Evolutionary conservation across 2,329 filamentous ascomycete genomes (phyloP), one percentile per base, ranked within the genome.

Genomic region (Trichoderma sp.): DNA sequence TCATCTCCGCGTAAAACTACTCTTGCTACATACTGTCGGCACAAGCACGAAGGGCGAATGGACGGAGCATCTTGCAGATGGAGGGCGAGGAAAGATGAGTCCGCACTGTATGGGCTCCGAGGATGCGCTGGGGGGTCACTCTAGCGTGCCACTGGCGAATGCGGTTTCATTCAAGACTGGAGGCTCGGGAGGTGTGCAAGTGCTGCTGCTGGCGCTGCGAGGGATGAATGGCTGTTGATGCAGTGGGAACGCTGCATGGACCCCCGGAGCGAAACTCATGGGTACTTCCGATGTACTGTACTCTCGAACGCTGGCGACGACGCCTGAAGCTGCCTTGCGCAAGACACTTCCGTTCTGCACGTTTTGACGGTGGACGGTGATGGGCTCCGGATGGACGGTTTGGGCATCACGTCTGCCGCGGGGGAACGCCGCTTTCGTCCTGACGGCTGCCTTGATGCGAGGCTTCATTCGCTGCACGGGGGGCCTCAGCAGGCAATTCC

Each of bases 91-190:
- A 10, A 41, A 21, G 44, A 2, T 10, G 17, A 5, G 1, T 1
- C 44, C 48, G 50, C 62, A 64, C 62, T 65, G 63, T 61, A 55
- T 50, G 63, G 63, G 15, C 50, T 26, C 56, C 3, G 19, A 51
- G 57, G 48, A 28, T 52, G 55, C 34, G 7, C 7, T 9, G 6
- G 45, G 62, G 54, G 47, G 55, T 50, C 34, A 19, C 58, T 65
- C 41, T 66, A 66, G 64, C 64, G 64, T 66, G 64, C 64, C 64
- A 66, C 64, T 66, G 63, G 47, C 41, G 45, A 66, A 39, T 39
- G 34, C 34, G 12, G 34, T 39, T 14, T 39, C 34, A 39, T 14
- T 39, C 30, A 34, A 7, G 7, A 9, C 21, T 24, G 21, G 10
- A 12, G 34, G 34, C 34, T 39, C 34, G 34, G 34, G 34, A 39